These are phyloP conservation scores for Eragrostis nindensis DNA, from an alignment of 176 grass and related monocot species.

Conservation along the genomic window DNA sequence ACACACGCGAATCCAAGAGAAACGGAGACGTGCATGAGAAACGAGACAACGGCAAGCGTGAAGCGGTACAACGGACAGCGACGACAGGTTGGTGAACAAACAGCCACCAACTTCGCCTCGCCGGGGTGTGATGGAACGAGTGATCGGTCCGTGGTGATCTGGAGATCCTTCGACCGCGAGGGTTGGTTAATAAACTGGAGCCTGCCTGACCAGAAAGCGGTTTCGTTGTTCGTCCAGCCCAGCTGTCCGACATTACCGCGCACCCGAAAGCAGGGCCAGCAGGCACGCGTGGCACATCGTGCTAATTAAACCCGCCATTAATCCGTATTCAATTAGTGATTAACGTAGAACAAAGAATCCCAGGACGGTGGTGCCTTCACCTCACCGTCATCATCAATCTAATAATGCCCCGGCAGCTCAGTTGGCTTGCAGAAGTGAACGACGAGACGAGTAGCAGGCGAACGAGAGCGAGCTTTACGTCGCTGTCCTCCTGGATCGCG, in stretches of 20 bases:
- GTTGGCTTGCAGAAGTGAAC: background rate
- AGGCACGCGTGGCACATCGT: conserved; percentile 34
- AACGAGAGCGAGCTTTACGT: background rate
- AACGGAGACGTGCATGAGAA: background rate
- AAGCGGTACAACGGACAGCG: background rate
- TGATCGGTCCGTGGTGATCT: background rate
- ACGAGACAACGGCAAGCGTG: background rate
- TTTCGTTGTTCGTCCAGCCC: conserved; percentile 42
- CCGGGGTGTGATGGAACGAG: no score
- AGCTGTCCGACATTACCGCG: conserved; percentile 35
- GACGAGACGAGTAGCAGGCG: background rate
- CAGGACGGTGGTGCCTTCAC: background rate
- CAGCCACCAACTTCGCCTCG: conserved; percentile 14
- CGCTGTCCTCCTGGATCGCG: conserved; percentile 41
- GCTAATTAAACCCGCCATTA: conserved; percentile 25
- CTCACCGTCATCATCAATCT: background rate
- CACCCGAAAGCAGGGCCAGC: conserved; percentile 53
- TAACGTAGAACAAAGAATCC: conserved; percentile 13
- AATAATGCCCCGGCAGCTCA: background rate
- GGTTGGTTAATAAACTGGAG: background rate
- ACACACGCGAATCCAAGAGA: background rate
- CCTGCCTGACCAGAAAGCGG: conserved; percentile 16
- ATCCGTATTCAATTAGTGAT: background rate
- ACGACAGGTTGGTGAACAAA: conserved; percentile 28
- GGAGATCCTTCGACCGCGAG: background rate